Evolutionary conservation across 805 yeast genomes (phyloP).

Genomic region (Teunomyces lycoperdinae): DNA sequence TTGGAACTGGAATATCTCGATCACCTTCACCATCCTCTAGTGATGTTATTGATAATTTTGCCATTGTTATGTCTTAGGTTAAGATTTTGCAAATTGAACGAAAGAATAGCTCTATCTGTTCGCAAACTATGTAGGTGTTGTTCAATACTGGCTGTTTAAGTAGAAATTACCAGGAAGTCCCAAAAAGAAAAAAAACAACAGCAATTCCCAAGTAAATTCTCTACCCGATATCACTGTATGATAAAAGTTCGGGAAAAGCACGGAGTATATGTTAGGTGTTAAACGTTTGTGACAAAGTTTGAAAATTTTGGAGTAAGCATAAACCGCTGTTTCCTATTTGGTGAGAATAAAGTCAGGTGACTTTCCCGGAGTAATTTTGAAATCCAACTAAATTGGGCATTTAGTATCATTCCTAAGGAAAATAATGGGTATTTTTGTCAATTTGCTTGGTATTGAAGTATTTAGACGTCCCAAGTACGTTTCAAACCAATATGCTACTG

Average conservation of each 20-base stretch:
- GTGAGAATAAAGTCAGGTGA: slow-evolving; percentile 1
- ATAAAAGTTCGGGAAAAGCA: background rate
- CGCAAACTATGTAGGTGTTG: background rate
- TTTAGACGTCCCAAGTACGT: background rate
- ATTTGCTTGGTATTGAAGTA: too few species aligned
- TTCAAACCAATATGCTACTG: background rate
- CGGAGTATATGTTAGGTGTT: background rate
- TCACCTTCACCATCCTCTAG: background rate
- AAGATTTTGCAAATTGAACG: background rate
- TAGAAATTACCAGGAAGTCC: background rate
- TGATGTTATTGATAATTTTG: background rate
- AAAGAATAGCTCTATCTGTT: background rate
- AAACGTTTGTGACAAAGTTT: background rate
- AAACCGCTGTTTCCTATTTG: slow-evolving; percentile 3
- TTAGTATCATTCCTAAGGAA: too few species aligned
- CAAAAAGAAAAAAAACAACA: background rate
- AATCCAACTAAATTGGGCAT: background rate
- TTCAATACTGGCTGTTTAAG: background rate
- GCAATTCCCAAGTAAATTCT: background rate
- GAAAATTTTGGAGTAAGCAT: slow-evolving; percentile 3
- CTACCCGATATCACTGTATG: background rate
- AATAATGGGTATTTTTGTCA: too few species aligned
- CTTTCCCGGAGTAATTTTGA: background rate
- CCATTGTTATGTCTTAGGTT: background rate
- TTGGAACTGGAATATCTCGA: background rate